phyloP scores from a whole-genome alignment of 2,329 filamentous ascomycete species.

The Neofusicoccum laricinum region DNA sequence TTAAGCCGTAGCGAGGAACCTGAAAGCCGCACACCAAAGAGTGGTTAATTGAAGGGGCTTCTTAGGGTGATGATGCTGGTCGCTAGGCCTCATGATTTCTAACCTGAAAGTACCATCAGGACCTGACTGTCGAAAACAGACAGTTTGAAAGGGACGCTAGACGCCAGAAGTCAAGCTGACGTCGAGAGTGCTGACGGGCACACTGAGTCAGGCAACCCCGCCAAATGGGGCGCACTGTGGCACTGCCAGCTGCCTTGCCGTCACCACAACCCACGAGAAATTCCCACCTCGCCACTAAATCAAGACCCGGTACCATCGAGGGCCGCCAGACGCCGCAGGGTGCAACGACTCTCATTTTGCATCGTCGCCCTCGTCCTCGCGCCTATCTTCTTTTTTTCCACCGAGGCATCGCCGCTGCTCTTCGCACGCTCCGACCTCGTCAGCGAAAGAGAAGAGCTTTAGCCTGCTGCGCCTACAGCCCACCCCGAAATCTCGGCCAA shows the following conservation, averaged over 20 bases:
- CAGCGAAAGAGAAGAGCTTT: background rate
- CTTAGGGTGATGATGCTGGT: background rate
- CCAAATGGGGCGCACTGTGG: conserved; percentile 11
- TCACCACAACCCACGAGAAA: conserved; percentile 16
- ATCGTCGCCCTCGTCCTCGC: background rate
- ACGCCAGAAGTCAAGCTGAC: background rate
- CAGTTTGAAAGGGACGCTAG: too few relatives aligned
- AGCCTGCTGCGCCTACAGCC: background rate
- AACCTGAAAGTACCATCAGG: too few relatives aligned
- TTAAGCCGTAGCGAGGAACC: background rate
- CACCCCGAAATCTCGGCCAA: background rate
- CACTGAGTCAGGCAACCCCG: conserved; percentile 15
- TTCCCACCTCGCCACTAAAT: conserved; percentile 14
- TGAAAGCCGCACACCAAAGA: background rate
- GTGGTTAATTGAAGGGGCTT: background rate
- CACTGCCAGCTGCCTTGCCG: conserved; percentile 2
- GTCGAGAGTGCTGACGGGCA: background rate
- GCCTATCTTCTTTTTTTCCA: background rate
- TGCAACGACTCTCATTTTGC: background rate
- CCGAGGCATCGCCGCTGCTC: conserved; percentile 3
- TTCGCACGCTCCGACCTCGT: background rate
- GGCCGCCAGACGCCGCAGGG: background rate
- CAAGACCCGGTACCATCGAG: background rate
- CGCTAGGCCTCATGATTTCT: too few relatives aligned
- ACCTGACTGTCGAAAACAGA: too few relatives aligned